Evolutionary conservation across 2,329 filamentous ascomycete species (phyloP).

Genomic region (Cytospora piceicola): DNA sequence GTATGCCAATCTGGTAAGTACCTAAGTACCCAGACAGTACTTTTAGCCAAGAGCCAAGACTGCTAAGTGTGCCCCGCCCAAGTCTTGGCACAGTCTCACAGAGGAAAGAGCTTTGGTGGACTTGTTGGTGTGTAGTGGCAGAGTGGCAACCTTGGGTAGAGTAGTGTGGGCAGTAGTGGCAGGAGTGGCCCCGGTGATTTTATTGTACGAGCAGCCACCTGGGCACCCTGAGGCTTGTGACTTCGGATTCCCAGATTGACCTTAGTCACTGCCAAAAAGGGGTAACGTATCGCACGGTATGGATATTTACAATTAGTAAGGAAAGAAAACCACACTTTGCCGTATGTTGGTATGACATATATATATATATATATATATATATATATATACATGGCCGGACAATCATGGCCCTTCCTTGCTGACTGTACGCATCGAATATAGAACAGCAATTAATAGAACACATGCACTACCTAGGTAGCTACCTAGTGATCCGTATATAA

Average conservation of each 20-base stretch:
- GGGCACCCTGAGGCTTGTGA: background rate
- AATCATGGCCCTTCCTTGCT: background rate
- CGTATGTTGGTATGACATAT: too few relatives aligned
- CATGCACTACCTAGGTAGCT: constrained; percentile 12
- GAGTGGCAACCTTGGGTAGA: background rate
- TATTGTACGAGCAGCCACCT: background rate
- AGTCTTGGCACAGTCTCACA: constrained; percentile 30
- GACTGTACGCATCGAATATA: background rate
- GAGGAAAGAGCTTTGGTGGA: constrained; percentile 21
- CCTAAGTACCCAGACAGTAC: background rate
- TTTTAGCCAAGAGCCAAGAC: constrained; percentile 22
- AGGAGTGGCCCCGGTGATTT: background rate
- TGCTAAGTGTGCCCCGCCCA: constrained; percentile 3
- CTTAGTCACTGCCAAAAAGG: too few relatives aligned
- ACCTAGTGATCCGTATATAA: too few relatives aligned
- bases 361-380: too few relatives aligned
- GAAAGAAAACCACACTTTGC: too few relatives aligned
- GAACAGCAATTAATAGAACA: background rate
- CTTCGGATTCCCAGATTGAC: background rate
- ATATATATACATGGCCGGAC: too few relatives aligned
- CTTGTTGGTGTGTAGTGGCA: constrained; percentile 2
- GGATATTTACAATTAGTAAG: too few relatives aligned
- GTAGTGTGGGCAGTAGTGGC: constrained; percentile 9
- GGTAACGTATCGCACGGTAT: too few relatives aligned
- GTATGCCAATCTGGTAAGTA: too few relatives aligned